phyloP scores from a whole-genome alignment of 176 grass and related monocot genomes.

The Eleusine coracana region DNA sequence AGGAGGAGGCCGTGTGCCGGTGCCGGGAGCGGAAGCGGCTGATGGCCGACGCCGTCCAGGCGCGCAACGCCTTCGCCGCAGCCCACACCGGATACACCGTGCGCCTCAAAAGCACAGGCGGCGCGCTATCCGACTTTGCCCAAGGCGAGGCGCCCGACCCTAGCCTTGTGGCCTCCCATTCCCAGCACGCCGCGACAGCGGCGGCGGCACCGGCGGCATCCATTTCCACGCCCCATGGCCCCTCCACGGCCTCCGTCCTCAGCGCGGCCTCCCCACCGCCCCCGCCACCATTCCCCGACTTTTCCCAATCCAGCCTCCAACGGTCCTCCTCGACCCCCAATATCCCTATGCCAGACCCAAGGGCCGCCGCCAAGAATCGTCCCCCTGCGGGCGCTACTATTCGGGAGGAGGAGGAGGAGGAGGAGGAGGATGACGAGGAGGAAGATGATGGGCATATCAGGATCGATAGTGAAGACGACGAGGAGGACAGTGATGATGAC shows the following conservation, averaged over 20 bases:
- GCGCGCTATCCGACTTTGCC: conserved; percentile 78
- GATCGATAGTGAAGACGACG: conserved; percentile 36
- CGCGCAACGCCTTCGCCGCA: conserved; percentile 85
- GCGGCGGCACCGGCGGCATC: conserved; percentile 31
- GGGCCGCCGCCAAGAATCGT: conserved; percentile 34
- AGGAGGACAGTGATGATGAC: neutral
- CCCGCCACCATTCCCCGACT: conserved; percentile 47
- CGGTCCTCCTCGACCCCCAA: conserved; percentile 84
- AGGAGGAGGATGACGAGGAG: conserved; percentile 52
- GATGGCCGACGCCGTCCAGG: conserved; percentile 56
- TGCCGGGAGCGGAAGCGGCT: conserved; percentile 74
- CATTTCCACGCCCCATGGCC: conserved; percentile 38
- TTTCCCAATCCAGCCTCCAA: conserved; percentile 52
- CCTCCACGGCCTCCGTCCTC: conserved; percentile 29
- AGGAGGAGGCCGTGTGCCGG: conserved; percentile 82
- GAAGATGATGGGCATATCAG: conserved; percentile 48
- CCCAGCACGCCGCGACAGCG: conserved; percentile 1
- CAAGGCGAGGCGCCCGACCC: conserved; percentile 64
- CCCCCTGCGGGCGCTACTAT: conserved; percentile 41
- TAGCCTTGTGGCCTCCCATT: conserved; percentile 21
- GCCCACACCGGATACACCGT: conserved; percentile 80
- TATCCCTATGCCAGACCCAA: conserved; percentile 57
- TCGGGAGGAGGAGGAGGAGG: conserved; percentile 66
- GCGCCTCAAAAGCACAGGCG: conserved; percentile 80
- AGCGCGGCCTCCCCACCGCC: conserved; percentile 51